Percentiles rank a stretch among this genome's conserved stretches.
Evolutionary conservation across 106 monocot species (phyloP).

Genomic region (Allium fistulosum): DNA sequence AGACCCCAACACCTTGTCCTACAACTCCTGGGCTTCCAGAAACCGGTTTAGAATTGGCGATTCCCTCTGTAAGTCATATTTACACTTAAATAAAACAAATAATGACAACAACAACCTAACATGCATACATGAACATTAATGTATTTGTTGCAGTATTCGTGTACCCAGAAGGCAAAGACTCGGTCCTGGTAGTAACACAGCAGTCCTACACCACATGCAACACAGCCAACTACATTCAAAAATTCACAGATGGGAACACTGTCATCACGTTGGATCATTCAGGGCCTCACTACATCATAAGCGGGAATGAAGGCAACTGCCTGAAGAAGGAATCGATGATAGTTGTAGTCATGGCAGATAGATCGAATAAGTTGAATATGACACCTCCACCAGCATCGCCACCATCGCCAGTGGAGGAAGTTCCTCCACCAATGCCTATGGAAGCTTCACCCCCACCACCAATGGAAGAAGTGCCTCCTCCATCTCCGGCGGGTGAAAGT

Average conservation of each 20-base stretch:
- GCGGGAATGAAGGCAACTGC: conserved; percentile 41
- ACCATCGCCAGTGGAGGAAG: not conserved
- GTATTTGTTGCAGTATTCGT: conserved; percentile 36
- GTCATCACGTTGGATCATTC: conserved; percentile 33
- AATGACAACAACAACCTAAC: too few relatives aligned
- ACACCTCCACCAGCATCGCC: not conserved
- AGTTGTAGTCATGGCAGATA: conserved; percentile 18
- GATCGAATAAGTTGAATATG: not conserved
- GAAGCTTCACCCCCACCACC: not conserved
- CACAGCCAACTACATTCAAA: conserved; percentile 32
- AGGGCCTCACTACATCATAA: conserved; percentile 59
- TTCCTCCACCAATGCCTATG: conserved; percentile 7
- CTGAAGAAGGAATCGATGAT: conserved; percentile 18
- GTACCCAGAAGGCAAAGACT: conserved; percentile 36
- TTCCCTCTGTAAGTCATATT: conserved; percentile 34
- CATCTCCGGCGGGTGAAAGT: not conserved
- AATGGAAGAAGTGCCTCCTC: not conserved
- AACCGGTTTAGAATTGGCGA: conserved; percentile 48
- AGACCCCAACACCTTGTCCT: conserved; percentile 30
- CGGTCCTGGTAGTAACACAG: conserved; percentile 38
- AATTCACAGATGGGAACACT: conserved; percentile 49
- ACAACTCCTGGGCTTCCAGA: conserved; percentile 41
- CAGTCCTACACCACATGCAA: conserved; percentile 49
- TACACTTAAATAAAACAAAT: not conserved
- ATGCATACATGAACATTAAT: too few relatives aligned